Percentiles rank a stretch among this genome's conserved stretches.
Conservation (phyloP, 352 stramenopile genomes). For the Plasmopara viticola region DNA sequence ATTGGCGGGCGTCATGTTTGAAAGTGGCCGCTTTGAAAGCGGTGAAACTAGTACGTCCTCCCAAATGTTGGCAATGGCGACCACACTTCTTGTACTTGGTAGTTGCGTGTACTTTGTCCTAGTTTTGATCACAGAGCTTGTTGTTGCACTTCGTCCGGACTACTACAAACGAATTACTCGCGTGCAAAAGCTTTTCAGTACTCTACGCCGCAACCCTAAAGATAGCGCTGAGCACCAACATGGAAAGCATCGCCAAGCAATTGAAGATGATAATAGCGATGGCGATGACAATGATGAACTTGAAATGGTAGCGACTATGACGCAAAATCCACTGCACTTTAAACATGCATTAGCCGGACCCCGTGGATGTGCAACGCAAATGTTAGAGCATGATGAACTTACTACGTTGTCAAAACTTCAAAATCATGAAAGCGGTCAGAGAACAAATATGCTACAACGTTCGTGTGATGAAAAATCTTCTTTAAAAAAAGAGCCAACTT, state of each 20-base stretch:
- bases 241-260: constrained; percentile 1
- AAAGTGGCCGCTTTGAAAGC: constrained; percentile 49
- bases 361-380: constrained; percentile 26
- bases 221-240: constrained; percentile 9
- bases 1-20: constrained; percentile 59
- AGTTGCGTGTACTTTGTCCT: constrained; percentile 58
- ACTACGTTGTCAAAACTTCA: constrained; percentile 49
- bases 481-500: constrained; percentile 7
- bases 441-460: constrained; percentile 14
- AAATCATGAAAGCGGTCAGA: constrained; percentile 29
- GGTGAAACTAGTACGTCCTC: constrained; percentile 33
- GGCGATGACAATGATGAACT: constrained; percentile 48
- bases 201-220: constrained; percentile 12
- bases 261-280: constrained; percentile 15
- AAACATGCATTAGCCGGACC: constrained; percentile 37
- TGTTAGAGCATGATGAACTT: constrained; percentile 43
- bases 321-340: constrained; percentile 51
- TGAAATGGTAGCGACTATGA: constrained; percentile 66
- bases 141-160: constrained; percentile 54
- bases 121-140: constrained; percentile 56
- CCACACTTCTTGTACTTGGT: constrained; percentile 45
- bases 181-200: constrained; percentile 57
- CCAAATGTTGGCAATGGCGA: constrained; percentile 42
- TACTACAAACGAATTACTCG: constrained; percentile 57
- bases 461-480: constrained; percentile 6